Conservation (phyloP, 768 basidiomycete species). For the Fibroporia radiculosa region DNA sequence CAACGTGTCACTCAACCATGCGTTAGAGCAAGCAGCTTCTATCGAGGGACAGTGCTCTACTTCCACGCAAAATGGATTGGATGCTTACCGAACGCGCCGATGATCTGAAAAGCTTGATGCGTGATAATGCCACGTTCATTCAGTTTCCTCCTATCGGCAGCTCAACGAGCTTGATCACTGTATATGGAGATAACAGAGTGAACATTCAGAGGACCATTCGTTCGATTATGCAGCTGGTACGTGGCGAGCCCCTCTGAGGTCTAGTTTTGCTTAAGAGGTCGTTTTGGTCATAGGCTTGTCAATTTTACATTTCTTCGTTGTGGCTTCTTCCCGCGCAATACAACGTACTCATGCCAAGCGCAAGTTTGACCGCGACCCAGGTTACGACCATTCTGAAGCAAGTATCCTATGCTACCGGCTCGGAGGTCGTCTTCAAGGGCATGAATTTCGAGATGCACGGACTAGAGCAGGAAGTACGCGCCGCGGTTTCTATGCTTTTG, state of each 20-base stretch:
- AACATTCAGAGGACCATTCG: conserved; percentile 92
- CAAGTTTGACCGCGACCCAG: conserved; percentile 73
- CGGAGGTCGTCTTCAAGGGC: conserved; percentile 93
- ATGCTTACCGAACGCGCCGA: conserved; percentile 95
- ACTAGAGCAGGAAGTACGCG: conserved; percentile 82
- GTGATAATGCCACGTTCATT: conserved; percentile 93
- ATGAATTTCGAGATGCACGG: conserved; percentile 99
- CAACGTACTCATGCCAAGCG: conserved; percentile 82
- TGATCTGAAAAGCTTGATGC: conserved; percentile 88
- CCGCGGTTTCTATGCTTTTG: conserved; percentile 77
- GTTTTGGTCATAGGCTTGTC: conserved; percentile 63
- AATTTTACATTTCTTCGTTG: conserved; percentile 94
- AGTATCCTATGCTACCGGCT: conserved; percentile 79
- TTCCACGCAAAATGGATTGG: conserved; percentile 97
- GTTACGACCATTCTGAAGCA: conserved; percentile 81
- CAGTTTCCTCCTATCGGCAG: conserved; percentile 90
- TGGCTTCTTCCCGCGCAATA: conserved; percentile 94
- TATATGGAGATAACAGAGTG: conserved; percentile 89
- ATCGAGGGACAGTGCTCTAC: conserved; percentile 87
- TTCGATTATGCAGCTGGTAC: conserved; percentile 88
- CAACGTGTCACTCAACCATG: too few relatives aligned
- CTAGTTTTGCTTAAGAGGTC: conserved; percentile 14
- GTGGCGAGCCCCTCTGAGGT: conserved; percentile 19
- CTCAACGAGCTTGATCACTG: conserved; percentile 86
- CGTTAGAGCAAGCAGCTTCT: conserved; percentile 84